Evolutionary conservation across 495 filamentous ascomycete genomes (phyloP).

Genomic region (Penicillium maclennaniae): DNA sequence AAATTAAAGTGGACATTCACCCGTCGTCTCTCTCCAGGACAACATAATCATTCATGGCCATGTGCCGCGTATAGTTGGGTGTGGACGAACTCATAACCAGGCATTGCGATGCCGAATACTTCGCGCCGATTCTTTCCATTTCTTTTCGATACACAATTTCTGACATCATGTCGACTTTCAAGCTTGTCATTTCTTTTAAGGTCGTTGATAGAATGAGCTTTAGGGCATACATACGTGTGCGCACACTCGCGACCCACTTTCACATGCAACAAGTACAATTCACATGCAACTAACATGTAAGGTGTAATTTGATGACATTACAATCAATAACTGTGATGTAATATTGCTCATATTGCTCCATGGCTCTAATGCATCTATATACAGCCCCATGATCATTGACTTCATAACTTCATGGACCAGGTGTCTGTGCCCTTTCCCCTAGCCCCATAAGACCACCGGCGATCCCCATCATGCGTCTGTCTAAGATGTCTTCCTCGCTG

Average conservation of each 20-base stretch:
- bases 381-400: conserved; percentile 1
- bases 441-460: conserved; percentile 73
- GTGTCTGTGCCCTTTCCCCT: conserved; percentile 43
- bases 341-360: neutral
- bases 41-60: no score
- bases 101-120: no score
- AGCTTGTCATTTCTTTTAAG: no score
- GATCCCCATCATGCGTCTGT: conserved; percentile 79
- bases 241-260: neutral
- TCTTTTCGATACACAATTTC: no score
- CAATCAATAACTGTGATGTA: neutral
- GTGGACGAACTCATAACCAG: no score
- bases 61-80: no score
- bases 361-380: neutral
- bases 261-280: neutral
- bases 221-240: no score
- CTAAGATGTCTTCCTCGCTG: conserved; percentile 80
- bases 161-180: no score
- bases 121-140: no score
- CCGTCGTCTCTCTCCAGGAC: no score
- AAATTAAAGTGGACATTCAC: no score
- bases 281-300: neutral
- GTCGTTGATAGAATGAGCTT: no score
- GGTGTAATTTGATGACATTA: neutral
- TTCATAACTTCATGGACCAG: conserved; percentile 16